phyloP scores from a whole-genome alignment of 2,329 filamentous ascomycete species.

The Aureobasidium sp. region DNA sequence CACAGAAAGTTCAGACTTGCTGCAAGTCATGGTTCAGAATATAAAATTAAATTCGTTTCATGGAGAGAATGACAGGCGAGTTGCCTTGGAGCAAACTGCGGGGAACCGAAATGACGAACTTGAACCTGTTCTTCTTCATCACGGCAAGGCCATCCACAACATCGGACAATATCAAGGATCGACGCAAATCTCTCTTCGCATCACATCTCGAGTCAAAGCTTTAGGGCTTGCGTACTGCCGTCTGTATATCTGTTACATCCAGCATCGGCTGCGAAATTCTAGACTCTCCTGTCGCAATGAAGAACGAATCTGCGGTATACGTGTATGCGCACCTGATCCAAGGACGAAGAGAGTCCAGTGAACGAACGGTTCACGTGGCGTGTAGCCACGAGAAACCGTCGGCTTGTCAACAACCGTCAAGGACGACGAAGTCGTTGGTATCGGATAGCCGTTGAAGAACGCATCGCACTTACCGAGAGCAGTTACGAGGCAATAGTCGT shows the following conservation, averaged over 20 bases:
- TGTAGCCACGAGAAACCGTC: background rate
- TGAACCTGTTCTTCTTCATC: background rate
- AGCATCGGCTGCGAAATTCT: background rate
- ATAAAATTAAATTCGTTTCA: background rate
- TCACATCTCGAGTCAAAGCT: background rate
- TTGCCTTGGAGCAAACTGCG: background rate
- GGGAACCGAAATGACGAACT: conserved; percentile 4
- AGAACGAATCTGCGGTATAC: background rate
- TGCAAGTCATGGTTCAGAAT: background rate
- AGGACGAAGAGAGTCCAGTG: background rate
- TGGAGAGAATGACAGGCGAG: background rate
- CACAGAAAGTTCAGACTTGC: background rate
- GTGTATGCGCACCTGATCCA: background rate
- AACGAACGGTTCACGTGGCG: background rate
- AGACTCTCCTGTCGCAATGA: background rate
- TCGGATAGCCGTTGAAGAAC: background rate
- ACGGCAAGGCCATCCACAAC: background rate
- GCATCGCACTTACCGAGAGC: background rate
- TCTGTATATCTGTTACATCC: conserved; percentile 1
- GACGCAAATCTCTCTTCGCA: conserved; percentile 1
- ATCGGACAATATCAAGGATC: background rate
- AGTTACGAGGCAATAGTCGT: background rate
- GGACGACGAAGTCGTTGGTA: background rate
- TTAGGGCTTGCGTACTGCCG: background rate
- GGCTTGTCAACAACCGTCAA: background rate